Evolutionary conservation across 306 rosid species (phyloP).

Genomic region (Begonia masoniana): DNA sequence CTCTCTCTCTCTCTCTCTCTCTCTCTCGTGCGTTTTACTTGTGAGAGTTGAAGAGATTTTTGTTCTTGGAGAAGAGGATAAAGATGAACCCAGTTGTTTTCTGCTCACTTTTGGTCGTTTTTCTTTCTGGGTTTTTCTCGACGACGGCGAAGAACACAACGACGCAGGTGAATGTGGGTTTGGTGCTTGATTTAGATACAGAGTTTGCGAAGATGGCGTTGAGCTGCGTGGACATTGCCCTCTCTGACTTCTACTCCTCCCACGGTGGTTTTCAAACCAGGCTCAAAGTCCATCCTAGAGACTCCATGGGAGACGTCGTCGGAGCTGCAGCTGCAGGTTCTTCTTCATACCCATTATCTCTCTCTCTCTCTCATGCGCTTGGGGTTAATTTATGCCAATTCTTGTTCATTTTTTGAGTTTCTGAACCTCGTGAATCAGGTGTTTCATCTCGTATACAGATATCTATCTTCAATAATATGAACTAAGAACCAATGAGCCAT

Average conservation of each 20-base stretch:
- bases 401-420: no score
- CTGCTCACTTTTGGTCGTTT: not conserved
- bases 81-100: not conserved
- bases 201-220: conserved; percentile 16
- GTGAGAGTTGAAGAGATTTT: no score
- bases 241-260: conserved; percentile 19
- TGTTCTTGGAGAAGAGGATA: not conserved
- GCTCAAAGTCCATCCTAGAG: conserved; percentile 9
- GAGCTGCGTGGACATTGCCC: conserved; percentile 27
- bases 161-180: conserved; percentile 14
- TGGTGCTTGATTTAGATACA: conserved; percentile 9
- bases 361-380: not conserved
- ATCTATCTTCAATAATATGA: no score
- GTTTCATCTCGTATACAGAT: no score
- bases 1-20: no score
- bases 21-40: no score
- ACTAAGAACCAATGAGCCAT: no score
- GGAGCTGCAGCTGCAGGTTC: conserved; percentile 3
- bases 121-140: not conserved
- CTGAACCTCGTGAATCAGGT: no score
- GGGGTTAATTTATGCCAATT: no score
- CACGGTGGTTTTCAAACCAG: conserved; percentile 13
- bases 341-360: not conserved
- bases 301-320: conserved; percentile 1
- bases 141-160: conserved; percentile 2